Base-by-base conservation (phyloP, 345 rosid genomes). In the Salix brachista region DNA sequence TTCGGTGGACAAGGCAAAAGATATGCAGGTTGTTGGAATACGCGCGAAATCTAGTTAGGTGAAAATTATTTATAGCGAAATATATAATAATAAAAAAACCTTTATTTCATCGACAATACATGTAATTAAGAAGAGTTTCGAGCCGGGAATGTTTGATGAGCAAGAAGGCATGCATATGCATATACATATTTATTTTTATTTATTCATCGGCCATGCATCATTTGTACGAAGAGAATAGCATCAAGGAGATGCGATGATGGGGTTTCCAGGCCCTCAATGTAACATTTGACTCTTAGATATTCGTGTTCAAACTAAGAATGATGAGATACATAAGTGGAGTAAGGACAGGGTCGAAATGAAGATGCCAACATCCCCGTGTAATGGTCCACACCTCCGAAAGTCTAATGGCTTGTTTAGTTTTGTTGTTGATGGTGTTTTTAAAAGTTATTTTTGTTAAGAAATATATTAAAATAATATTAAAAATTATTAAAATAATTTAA, bases 271-370 rank as follows among this genome's bases (percentile, higher is more conserved):
- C 80, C 80, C 79, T 86, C 84, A 70, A 84, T 82, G 71, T 61
- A 34, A 70, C 72, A 75, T 78, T 84, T 86, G 89, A 86, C 85
- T 82, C 81, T 78, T 73, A 75, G 67, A 73, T 30, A 61, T 80
- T 44, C 69, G 84, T 75, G 74, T 86, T 84, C 85, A 86, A 86
- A 74, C 82, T 2, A 69, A 42, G 71, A 70, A 86, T 86, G 64
- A 84, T 84, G 87, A 70, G 71, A 52, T 28, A 21, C 14, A 75
- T 17, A 56, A 79, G 80, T 72, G 44, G 79, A 30, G 61, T 7
- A 6, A 12, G 36, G 41, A 70, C 19, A 61, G 16, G 19, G 32
- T 52, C 34, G 36, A n/a, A 48, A 39, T 23, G 69, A 18, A 52
- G 64, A 58, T 58, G 64, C 26, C 64, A 58, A 4, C 60, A 48